Evolutionary conservation across 768 basidiomycete genomes (phyloP), one percentile per base, ranked within the genome.

Genomic region (Termitomyces sp.): DNA sequence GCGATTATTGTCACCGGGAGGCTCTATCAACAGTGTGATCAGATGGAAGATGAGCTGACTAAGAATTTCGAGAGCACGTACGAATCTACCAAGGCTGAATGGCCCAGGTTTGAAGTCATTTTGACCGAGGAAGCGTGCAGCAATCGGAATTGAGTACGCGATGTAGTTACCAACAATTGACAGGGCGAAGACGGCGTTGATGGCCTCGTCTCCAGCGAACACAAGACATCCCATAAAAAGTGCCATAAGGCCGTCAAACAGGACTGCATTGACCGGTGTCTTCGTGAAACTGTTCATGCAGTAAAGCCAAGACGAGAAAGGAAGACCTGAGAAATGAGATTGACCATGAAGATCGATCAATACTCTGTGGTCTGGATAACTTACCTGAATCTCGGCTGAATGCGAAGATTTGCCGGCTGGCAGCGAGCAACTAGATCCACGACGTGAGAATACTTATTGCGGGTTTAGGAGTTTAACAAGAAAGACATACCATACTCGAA

Each of bases 341-440:
- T 9, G 9, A n/a, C 18, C 28, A 13, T 20, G n/a, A 2, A 28
- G 15, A 20, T 40, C 32, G 12, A n/a, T 15, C 12, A 4, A 18
- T 40, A 18, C n/a, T 32, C 4, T n/a, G 28, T 12, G 18, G 5
- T 16, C 42, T n/a, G 38, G 4, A 28, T 60, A 16, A 42, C 33
- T 4, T 50, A 76, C 78, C 87, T 35, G 79, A 81, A 67, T 91
- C 89, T 2, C 89, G 81, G 36, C 86, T 81, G 70, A 90, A 89
- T 1, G 88, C 88, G 65, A 89, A 91, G 0, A 82, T 84, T 70
- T 91, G 90, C 4, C 90, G 81, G 51, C 69, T 70, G n/a, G 68
- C 71, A 70, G 39, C 69, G 60, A 55, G 73, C 67, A 70, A 39
- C 69, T 70, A 50, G 2, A 16, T 22, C 3, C 18, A 42, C 11